Conservation (phyloP, 2,329 filamentous ascomycete genomes). For the Ophiocordyceps camponoti-leonardi region DNA sequence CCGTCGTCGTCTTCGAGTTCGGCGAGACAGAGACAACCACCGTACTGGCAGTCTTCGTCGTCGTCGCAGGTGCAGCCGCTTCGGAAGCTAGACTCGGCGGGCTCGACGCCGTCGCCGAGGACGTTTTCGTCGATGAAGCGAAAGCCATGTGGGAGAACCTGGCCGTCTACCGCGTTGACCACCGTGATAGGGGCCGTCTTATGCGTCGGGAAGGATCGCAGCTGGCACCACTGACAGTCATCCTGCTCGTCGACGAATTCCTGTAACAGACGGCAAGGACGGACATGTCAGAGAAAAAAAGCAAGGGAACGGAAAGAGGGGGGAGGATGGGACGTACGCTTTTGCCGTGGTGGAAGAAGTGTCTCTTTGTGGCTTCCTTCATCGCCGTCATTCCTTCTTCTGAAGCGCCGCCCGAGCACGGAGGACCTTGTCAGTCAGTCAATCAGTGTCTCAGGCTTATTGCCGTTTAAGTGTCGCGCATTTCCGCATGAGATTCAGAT, state of each 20-base stretch:
- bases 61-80: conserved; percentile 51
- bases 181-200: conserved; percentile 37
- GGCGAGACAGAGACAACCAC: conserved; percentile 51
- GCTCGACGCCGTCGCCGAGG: conserved; percentile 39
- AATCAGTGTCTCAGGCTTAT: too few relatives aligned
- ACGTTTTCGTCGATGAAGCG: conserved; percentile 49
- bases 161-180: conserved; percentile 43
- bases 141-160: conserved; percentile 43
- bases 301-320: neutral
- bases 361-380: conserved; percentile 25
- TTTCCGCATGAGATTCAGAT: too few relatives aligned
- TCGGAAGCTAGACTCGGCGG: conserved; percentile 43
- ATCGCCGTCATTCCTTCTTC: conserved; percentile 12
- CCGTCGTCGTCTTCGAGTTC: conserved; percentile 35
- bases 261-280: conserved; percentile 9
- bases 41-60: conserved; percentile 49
- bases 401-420: neutral
- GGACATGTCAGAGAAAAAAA: neutral
- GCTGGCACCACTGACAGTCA: conserved; percentile 44
- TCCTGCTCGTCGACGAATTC: conserved; percentile 19
- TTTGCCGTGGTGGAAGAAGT: conserved; percentile 33
- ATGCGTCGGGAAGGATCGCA: conserved; percentile 35
- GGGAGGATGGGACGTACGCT: conserved; percentile 7
- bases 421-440: too few relatives aligned
- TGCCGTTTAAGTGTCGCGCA: too few relatives aligned